Evolutionary conservation across 306 rosid genomes (phyloP), one percentile per base, ranked within the genome.

Genomic region (Vicia sativa): DNA sequence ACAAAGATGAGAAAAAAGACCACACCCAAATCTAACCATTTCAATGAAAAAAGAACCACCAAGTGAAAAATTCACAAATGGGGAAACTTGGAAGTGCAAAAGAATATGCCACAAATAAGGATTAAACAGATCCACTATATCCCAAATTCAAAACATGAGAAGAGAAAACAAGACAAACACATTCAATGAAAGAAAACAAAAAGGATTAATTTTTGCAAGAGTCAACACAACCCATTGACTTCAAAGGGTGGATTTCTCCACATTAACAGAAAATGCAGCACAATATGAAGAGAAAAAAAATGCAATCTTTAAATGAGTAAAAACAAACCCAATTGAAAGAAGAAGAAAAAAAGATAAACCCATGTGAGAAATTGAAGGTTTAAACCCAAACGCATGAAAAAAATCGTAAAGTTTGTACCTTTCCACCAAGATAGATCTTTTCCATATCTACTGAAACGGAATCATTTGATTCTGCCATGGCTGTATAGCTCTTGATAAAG

Each of bases 371-470:
- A 37, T 50, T 57, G 8, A 56, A 58, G 29, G 65, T 69, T 72
- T 45, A 62, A 78, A 71, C 65, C 78, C 41, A 23, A 59, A 28
- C 15, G 15, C 26, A 4, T 1, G 3, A 38, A 4, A n/a, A 12
- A 19, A 9, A n/a, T 45, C 34, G 35, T 25, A 43, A 66, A 34
- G 57, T 9, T 25, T 14, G 34, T 10, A 93, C 99, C 97, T 88
- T 86, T 80, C 99, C 99, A 78, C 97, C 92, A 50, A 93, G 95
- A 80, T 90, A 85, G 96, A 93, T 88, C 90, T 80, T 90, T 85
- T 90, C 96, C 84, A 86, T 93, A 53, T 93, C 82, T 43, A 88
- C 55, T 62, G 98, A 82, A 82, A 88, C 79, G 77, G 86, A 83
- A 70, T 93, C 89, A 76, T 67, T 81, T 3, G 88, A 78, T 14